These are phyloP conservation scores for Croton setiger DNA, from an alignment of 441 rosid genomes.

Conservation along the genomic window DNA sequence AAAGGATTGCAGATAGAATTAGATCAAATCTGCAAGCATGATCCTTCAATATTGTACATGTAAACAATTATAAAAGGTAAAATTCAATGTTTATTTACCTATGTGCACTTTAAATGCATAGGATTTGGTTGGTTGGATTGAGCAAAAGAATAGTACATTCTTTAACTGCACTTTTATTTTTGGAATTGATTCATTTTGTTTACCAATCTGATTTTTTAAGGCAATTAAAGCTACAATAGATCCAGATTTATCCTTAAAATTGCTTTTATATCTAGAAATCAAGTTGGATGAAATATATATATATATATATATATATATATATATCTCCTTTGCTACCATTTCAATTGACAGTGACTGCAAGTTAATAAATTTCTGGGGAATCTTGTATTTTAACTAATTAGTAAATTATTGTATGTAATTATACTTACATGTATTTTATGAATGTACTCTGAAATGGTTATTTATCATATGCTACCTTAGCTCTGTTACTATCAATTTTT, in stretches of 20 bases:
- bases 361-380: no score
- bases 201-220: constrained; percentile 35
- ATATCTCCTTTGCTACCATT: no score
- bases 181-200: neutral
- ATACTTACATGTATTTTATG: no score
- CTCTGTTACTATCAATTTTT: no score
- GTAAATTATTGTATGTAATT: no score
- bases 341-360: no score
- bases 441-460: no score
- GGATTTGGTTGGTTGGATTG: constrained; percentile 83
- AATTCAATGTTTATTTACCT: constrained; percentile 11
- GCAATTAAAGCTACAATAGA: constrained; percentile 88
- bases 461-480: no score
- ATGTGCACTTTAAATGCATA: constrained; percentile 28
- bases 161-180: constrained; percentile 41
- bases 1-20: constrained; percentile 83
- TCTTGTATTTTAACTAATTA: no score
- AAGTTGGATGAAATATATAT: no score
- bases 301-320: no score
- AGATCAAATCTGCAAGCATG: constrained; percentile 44
- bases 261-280: no score
- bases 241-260: constrained; percentile 54
- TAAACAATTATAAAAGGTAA: constrained; percentile 22
- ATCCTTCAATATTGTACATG: constrained; percentile 72
- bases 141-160: constrained; percentile 51